Percentiles rank a stretch among this genome's conserved stretches.
Conservation (phyloP, 495 filamentous ascomycete species). For the Penicillium malachiteum region DNA sequence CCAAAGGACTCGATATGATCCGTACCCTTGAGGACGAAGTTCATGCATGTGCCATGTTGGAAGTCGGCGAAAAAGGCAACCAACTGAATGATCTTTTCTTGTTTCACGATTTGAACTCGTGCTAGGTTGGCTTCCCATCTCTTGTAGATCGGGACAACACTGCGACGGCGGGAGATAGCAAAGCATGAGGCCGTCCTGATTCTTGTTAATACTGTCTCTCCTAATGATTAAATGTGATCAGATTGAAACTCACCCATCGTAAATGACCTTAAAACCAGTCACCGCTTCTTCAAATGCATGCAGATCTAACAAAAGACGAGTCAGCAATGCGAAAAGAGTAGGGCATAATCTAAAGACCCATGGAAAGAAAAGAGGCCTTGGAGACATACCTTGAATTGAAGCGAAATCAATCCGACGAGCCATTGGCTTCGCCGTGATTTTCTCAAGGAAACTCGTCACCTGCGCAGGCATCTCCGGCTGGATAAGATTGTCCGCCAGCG, state of each 20-base stretch:
- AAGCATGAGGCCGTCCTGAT: slow-evolving; percentile 65
- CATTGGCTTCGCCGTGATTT: slow-evolving; percentile 38
- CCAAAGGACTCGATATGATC: slow-evolving; percentile 74
- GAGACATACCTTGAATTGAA: slow-evolving; percentile 35
- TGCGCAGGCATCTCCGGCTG: slow-evolving; percentile 54
- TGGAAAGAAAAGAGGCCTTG: background rate
- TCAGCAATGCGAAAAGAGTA: slow-evolving; percentile 28
- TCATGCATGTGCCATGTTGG: slow-evolving; percentile 80
- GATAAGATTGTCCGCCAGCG: slow-evolving; percentile 62
- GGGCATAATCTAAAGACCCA: too few species aligned
- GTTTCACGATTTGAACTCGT: slow-evolving; percentile 74
- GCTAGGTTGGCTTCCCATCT: slow-evolving; percentile 78
- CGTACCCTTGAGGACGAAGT: slow-evolving; percentile 75
- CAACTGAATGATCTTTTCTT: slow-evolving; percentile 69
- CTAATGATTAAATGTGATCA: too few species aligned
- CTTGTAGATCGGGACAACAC: slow-evolving; percentile 88
- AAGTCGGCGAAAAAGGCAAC: slow-evolving; percentile 80
- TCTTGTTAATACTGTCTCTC: background rate
- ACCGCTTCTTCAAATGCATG: slow-evolving; percentile 74
- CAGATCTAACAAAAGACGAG: slow-evolving; percentile 48
- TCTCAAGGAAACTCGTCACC: slow-evolving; percentile 54
- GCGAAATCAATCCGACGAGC: slow-evolving; percentile 44
- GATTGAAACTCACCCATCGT: slow-evolving; percentile 54
- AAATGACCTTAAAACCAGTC: slow-evolving; percentile 74
- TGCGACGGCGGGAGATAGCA: slow-evolving; percentile 77